A percentile compares a stretch with the other conserved stretches of the same genome.
phyloP scores from a whole-genome alignment of 1,284 basidiomycete genomes.

The Fistulinella staudtii region DNA sequence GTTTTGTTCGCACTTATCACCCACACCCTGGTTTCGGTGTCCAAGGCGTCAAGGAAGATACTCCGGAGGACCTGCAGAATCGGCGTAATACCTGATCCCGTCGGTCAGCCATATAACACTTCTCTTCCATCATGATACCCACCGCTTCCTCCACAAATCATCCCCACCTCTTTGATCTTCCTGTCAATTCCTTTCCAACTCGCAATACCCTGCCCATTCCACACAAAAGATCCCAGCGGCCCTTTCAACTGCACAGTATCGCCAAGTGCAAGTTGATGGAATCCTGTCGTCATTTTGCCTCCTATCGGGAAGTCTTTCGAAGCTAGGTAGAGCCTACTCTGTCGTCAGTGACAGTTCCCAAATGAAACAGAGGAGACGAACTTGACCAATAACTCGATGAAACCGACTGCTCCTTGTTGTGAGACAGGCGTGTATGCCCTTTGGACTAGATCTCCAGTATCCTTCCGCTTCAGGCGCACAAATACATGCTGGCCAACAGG shows the following conservation, averaged over 20 bases:
- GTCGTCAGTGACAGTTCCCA: slow-evolving; percentile 1
- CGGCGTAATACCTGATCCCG: slow-evolving; percentile 50
- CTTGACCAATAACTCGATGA: slow-evolving; percentile 58
- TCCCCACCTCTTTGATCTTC: slow-evolving; percentile 44
- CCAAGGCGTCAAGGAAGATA: slow-evolving; percentile 42
- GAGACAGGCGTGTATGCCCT: slow-evolving; percentile 66
- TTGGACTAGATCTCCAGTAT: slow-evolving; percentile 48
- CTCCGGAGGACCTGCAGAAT: slow-evolving; percentile 53
- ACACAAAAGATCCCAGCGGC: slow-evolving; percentile 59
- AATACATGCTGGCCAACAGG: slow-evolving; percentile 65
- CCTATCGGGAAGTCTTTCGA: slow-evolving; percentile 39
- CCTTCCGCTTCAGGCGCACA: slow-evolving; percentile 43
- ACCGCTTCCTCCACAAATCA: slow-evolving; percentile 61
- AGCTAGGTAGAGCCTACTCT: slow-evolving; percentile 44
- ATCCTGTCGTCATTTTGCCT: slow-evolving; percentile 56
- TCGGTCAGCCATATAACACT: background rate
- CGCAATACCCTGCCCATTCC: slow-evolving; percentile 40
- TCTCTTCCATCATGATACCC: slow-evolving; percentile 2
- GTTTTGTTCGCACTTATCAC: slow-evolving; percentile 52
- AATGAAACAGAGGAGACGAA: slow-evolving; percentile 13
- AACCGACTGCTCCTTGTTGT: slow-evolving; percentile 40
- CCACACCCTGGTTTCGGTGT: slow-evolving; percentile 44
- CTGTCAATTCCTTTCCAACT: slow-evolving; percentile 38
- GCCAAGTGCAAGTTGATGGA: slow-evolving; percentile 48
- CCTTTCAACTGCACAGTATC: slow-evolving; percentile 62